phyloP scores from a whole-genome alignment of 2,329 filamentous ascomycete species.

The Phialophora tarda region DNA sequence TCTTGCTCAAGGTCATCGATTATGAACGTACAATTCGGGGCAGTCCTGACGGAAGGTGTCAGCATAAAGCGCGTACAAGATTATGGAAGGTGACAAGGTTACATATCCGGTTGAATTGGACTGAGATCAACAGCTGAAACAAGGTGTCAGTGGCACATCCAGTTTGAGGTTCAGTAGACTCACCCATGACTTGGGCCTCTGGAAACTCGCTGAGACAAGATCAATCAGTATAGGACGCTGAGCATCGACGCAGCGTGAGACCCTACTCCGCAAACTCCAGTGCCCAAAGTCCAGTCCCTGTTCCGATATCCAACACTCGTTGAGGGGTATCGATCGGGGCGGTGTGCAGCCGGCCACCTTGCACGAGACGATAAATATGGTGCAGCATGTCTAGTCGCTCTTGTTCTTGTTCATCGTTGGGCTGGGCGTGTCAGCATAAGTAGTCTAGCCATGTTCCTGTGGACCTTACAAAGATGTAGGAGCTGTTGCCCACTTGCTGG shows the following conservation, averaged over 20 bases:
- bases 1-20: slow-evolving; percentile 42
- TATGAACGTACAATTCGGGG: slow-evolving; percentile 44
- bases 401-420: slow-evolving; percentile 33
- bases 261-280: slow-evolving; percentile 40
- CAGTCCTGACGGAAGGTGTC: slow-evolving; percentile 24
- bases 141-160: slow-evolving; percentile 14
- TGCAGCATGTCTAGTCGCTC: slow-evolving; percentile 17
- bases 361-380: slow-evolving; percentile 36
- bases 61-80: neutral
- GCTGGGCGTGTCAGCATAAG: slow-evolving; percentile 6
- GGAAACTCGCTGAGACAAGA: slow-evolving; percentile 1
- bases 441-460: no score
- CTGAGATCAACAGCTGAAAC: slow-evolving; percentile 36
- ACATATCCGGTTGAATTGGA: slow-evolving; percentile 28
- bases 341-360: slow-evolving; percentile 22
- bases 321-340: slow-evolving; percentile 8
- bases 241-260: neutral
- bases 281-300: slow-evolving; percentile 36
- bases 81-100: neutral
- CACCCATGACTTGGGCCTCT: slow-evolving; percentile 1
- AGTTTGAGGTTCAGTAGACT: slow-evolving; percentile 3
- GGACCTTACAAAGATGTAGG: slow-evolving; percentile 27
- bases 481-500: slow-evolving; percentile 28
- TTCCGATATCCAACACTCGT: slow-evolving; percentile 32
- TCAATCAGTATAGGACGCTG: neutral